Evolutionary conservation across 192 early-diverging fungal species (phyloP), one percentile per base, ranked within the genome.

Genomic region (Linnemannia elongata): DNA sequence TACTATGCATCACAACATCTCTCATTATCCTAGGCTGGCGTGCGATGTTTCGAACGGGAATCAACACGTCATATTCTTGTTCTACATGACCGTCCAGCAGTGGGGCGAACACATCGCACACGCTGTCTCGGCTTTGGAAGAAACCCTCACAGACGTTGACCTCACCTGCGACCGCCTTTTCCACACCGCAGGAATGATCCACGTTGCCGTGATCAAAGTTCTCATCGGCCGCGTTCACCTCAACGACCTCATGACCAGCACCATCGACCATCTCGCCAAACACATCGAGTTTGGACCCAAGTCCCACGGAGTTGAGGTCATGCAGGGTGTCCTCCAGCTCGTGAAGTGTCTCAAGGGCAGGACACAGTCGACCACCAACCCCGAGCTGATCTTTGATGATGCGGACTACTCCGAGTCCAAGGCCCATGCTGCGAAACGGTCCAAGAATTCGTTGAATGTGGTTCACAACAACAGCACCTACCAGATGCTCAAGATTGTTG

Each of bases 381-480:
- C 85, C 0, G 79, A 87, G 76, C 70, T 80, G 13, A 87, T 87
- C 68, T 87, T 87, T 75, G 85, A 87, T 7, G 85, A 87, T 27
- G 44, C 78, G 0, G 85, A 87, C 6, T 74, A 74, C 17, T 81
- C 85, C 17, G 85, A 87, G 10, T 63, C 74, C 39, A 81, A 87
- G 45, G 36, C 22, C 6, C 30, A 45, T 15, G 75, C 68, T 4
- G 12, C 38, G 42, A 69, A 44, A n/a, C 55, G 60, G 33, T 42
- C 44, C 18, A 81, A 78, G 39, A 75, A 57, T 9, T 0, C 54
- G 20, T 12, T 81, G 33, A 70, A 72, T 33, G 60, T 77, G 76
- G 76, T 87, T 18, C 79, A 81, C 30, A 87, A 87, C 76, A 81
- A 81, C 54, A 87, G 85, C 72, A 87, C 85, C 1, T 87, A 81